Evolutionary conservation across 257 asterid genomes (phyloP).

Genomic region (Petrea volubilis): DNA sequence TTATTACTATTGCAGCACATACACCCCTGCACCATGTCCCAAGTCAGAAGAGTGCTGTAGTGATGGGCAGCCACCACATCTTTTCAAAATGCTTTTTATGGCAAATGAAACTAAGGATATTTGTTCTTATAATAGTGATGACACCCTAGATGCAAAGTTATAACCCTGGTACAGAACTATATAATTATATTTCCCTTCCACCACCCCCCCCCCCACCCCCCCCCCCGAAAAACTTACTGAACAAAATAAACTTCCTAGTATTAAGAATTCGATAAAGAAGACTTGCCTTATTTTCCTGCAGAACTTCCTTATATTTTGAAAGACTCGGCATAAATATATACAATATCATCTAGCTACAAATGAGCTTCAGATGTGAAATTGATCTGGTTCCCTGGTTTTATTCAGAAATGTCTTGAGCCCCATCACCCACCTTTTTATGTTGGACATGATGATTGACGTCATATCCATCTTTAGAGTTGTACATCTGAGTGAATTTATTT

Average conservation of each 20-base stretch:
- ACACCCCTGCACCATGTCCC: no score
- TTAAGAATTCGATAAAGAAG: not conserved
- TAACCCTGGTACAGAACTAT: no score
- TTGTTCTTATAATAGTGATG: no score
- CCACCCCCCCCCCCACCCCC: no score
- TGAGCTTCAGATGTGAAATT: not conserved
- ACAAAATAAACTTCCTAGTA: not conserved
- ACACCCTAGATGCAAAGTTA: no score
- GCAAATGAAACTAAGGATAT: no score
- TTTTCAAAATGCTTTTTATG: no score
- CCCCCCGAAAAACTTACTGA: not conserved
- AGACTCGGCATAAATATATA: no score
- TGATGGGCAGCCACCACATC: no score
- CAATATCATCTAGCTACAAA: not conserved
- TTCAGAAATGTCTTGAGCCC: constrained; percentile 12
- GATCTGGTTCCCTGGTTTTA: constrained; percentile 4
- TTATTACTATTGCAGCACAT: no score
- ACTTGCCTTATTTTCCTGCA: not conserved
- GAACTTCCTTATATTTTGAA: not conserved
- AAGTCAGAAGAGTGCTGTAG: no score
- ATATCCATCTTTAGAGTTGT: not conserved
- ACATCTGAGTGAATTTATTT: constrained; percentile 3
- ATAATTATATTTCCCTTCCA: no score
- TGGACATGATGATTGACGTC: not conserved
- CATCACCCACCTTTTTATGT: not conserved